Evolutionary conservation across 305 asterid genomes (phyloP).

Genomic region (Rubia tinctorum): DNA sequence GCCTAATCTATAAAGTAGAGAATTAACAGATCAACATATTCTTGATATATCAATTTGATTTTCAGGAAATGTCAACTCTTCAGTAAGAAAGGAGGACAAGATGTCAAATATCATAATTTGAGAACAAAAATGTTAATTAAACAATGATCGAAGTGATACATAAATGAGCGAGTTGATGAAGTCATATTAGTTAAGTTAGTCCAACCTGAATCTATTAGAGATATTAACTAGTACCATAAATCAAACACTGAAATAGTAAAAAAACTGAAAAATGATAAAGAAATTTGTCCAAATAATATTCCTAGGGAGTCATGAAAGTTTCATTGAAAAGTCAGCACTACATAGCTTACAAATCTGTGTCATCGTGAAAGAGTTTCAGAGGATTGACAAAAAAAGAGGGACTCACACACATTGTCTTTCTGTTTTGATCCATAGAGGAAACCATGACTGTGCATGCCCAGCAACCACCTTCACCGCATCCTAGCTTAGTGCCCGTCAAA

Average conservation of each 20-base stretch:
- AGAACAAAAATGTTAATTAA: neutral
- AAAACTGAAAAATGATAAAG: neutral
- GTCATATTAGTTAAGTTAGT: neutral
- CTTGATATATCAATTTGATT: neutral
- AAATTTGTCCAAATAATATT: neutral
- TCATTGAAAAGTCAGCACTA: neutral
- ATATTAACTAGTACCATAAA: neutral
- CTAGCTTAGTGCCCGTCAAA: conserved; percentile 94
- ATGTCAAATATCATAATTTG: neutral
- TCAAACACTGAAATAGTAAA: neutral
- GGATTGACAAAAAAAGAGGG: conserved; percentile 21
- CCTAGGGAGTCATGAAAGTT: neutral
- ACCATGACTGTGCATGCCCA: conserved; percentile 99
- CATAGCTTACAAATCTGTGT: neutral
- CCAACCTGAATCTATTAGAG: neutral
- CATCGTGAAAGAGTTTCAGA: neutral
- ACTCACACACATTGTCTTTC: conserved; percentile 86
- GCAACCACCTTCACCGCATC: conserved; percentile 99
- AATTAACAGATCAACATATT: neutral
- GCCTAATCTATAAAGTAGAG: no score
- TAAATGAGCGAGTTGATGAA: neutral
- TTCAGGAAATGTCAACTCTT: neutral
- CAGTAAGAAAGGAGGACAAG: neutral
- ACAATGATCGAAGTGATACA: neutral
- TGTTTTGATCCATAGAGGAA: conserved; percentile 70